phyloP scores from a whole-genome alignment of 768 basidiomycete species.

The Mrakia frigida region DNA sequence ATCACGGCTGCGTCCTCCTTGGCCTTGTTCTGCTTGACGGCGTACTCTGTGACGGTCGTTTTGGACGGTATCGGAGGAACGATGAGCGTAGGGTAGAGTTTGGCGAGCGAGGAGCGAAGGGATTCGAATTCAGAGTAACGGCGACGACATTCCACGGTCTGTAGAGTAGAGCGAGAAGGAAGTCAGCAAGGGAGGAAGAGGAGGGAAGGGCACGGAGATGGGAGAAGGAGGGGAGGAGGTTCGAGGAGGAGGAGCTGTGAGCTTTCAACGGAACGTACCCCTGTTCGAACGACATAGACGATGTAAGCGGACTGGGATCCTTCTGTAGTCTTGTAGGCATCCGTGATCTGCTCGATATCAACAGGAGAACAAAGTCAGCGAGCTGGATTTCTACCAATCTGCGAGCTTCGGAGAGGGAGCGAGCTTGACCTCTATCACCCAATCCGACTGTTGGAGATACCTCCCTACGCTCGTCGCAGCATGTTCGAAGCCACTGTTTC shows the following conservation, averaged over 20 bases:
- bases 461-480: slow-evolving; percentile 1
- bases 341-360: slow-evolving; percentile 63
- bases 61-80: slow-evolving; percentile 97
- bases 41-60: slow-evolving; percentile 91
- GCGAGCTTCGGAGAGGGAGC: neutral
- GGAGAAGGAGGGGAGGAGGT: slow-evolving; percentile 3
- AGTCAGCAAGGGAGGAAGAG: neutral
- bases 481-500: neutral
- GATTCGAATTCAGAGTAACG: slow-evolving; percentile 98
- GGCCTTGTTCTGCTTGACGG: slow-evolving; percentile 91
- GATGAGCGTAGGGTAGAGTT: slow-evolving; percentile 90
- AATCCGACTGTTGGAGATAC: slow-evolving; percentile 23
- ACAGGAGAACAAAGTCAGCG: neutral
- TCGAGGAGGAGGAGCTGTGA: slow-evolving; percentile 16
- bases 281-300: slow-evolving; percentile 83
- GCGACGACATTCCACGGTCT: slow-evolving; percentile 78
- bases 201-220: neutral
- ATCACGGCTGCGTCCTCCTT: slow-evolving; percentile 94
- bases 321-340: slow-evolving; percentile 89
- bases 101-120: slow-evolving; percentile 70
- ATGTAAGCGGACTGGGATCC: slow-evolving; percentile 89
- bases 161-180: neutral
- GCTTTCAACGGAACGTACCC: slow-evolving; percentile 53
- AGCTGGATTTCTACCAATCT: neutral
- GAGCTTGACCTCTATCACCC: slow-evolving; percentile 27